Conservation (phyloP, 2,329 filamentous ascomycete genomes). For the Pseudomassariella vexata region DNA sequence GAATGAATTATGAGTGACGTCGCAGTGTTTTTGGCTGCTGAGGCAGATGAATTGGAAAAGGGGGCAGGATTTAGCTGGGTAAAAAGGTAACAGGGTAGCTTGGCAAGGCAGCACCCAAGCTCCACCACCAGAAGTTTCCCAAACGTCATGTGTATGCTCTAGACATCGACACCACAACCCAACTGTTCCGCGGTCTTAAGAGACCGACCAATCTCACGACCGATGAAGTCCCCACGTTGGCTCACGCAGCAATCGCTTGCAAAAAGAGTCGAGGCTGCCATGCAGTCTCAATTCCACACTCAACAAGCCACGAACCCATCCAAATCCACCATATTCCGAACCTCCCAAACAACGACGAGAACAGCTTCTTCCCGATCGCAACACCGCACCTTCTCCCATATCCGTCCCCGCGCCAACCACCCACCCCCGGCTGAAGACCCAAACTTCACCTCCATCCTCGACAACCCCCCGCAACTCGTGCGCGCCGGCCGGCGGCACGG, state of each 20-base stretch:
- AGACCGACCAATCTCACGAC: neutral
- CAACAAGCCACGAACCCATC: neutral
- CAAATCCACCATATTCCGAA: neutral
- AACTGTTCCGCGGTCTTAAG: too few relatives aligned
- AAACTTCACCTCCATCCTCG: conserved; percentile 77
- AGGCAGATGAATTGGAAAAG: too few relatives aligned
- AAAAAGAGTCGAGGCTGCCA: conserved; percentile 16
- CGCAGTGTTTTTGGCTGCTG: too few relatives aligned
- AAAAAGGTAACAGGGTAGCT: too few relatives aligned
- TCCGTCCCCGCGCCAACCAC: conserved; percentile 17
- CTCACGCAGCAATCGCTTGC: conserved; percentile 16
- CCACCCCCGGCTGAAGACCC: conserved; percentile 65
- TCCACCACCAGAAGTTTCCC: too few relatives aligned
- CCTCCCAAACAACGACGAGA: neutral
- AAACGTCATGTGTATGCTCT: too few relatives aligned
- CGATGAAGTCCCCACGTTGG: conserved; percentile 19
- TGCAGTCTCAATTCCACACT: conserved; percentile 15
- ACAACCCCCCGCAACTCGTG: conserved; percentile 77
- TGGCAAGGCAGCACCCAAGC: too few relatives aligned
- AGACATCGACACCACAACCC: too few relatives aligned
- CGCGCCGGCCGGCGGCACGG: conserved; percentile 65
- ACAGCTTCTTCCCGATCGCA: conserved; percentile 2
- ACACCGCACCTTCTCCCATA: conserved; percentile 21
- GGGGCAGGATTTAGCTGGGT: too few relatives aligned
- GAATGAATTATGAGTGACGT: too few relatives aligned